Evolutionary conservation across 2,329 filamentous ascomycete species (phyloP).

Genomic region (Xylaria sp.): DNA sequence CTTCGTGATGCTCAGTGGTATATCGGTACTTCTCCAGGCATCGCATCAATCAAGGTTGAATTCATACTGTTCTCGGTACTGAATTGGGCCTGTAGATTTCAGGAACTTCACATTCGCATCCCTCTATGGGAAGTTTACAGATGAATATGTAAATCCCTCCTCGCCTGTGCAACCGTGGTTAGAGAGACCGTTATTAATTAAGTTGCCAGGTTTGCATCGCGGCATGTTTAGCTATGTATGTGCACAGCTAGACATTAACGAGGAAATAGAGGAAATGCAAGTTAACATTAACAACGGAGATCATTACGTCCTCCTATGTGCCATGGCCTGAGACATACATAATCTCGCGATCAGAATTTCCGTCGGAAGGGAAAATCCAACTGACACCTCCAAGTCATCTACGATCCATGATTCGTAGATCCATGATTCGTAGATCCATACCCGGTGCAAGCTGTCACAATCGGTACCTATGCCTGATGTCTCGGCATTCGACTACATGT

Average conservation of each 20-base stretch:
- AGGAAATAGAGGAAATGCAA: background rate
- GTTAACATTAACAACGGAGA: too few relatives aligned
- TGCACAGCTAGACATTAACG: background rate
- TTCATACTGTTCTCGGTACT: background rate
- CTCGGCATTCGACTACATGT: background rate
- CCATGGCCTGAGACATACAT: background rate
- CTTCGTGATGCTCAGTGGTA: background rate
- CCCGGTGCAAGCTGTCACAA: background rate
- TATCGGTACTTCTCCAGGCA: background rate
- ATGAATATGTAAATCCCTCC: background rate
- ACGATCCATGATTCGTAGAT: constrained; percentile 1
- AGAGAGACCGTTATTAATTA: background rate
- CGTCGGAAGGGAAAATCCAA: background rate
- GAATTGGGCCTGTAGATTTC: background rate
- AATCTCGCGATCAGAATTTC: background rate
- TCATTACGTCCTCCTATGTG: background rate
- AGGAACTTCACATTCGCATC: background rate
- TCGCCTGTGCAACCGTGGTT: too few relatives aligned
- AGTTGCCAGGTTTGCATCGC: background rate
- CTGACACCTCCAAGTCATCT: background rate
- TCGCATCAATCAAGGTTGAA: background rate
- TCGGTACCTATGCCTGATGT: background rate
- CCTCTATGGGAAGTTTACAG: background rate
- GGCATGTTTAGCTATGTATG: background rate
- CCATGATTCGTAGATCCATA: background rate